Base-by-base conservation (phyloP, 2,329 filamentous ascomycete species). In the Diaporthe sp. region DNA sequence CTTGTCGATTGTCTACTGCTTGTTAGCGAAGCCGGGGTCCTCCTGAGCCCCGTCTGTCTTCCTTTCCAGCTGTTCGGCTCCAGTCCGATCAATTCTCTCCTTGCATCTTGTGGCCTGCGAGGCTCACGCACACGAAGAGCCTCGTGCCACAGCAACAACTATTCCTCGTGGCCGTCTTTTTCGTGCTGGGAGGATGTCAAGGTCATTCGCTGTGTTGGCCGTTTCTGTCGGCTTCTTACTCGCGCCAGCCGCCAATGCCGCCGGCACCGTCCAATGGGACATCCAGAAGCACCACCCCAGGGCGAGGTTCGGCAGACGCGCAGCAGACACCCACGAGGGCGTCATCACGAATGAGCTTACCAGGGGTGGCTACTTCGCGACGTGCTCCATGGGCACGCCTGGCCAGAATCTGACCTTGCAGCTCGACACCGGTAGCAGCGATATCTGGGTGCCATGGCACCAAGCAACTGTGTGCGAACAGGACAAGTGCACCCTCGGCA, bases 401-500 rank as follows among this genome's bases (percentile, higher is more conserved):
- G 81, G 83, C 17, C 91, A 93, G 79, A 81, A 86, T 5, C 75
- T 93, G 54, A 87, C 86, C 1, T 82, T 93, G 70, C 89, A 92
- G 80, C 85, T 93, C 58, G 91, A 93, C 81, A 93, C 91, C 0
- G 91, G 91, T 55, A 92, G 90, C 78, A 92, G 90, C 76, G 91
- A 93, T 82, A 87, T 91, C 30, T 93, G 91, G 91, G 86, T 92
- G 52, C 86, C 88, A 19, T 81, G 82, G 57, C 81, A 78, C 74
- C 66, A 72, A 7, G 82, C 86, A 1, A 76, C 75, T 45, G 83
- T 87, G 17, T 90, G 88, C 79, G 74, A 71, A 66, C 6, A 75
- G 15, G 75, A 75, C 10, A 84, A 84, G 12, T 88, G 87, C 75
- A 79, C 80, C 22, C 78, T 86, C 55, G 87, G 88, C 75, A 85